Conservation (phyloP, 1,139 yeast genomes). For the Candida neerlandica region DNA sequence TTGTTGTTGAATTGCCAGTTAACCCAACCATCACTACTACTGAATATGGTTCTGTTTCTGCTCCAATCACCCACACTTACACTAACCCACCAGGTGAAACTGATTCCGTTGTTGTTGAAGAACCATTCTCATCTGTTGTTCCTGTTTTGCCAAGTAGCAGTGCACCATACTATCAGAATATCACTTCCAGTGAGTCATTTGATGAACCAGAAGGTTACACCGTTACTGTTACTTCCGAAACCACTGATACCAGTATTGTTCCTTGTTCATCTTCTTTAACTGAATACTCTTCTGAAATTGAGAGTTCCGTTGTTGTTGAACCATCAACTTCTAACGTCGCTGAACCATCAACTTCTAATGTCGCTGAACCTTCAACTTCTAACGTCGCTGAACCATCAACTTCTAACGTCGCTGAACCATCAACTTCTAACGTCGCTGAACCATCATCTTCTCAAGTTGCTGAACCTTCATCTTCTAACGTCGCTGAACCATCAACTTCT, state of each 20-base stretch:
- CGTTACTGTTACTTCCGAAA: background rate
- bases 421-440: background rate
- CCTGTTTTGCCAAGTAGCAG: background rate
- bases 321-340: background rate
- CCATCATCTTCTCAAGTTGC: background rate
- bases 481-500: too few relatives aligned
- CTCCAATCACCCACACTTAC: slow-evolving; percentile 12
- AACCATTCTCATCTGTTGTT: slow-evolving; percentile 4
- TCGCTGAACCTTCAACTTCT: too few relatives aligned
- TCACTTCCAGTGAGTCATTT: background rate
- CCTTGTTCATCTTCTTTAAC: background rate
- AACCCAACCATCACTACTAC: slow-evolving; percentile 12
- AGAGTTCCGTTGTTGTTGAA: background rate
- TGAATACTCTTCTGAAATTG: background rate
- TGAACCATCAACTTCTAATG: background rate
- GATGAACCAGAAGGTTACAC: slow-evolving; percentile 6
- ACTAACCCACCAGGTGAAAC: slow-evolving; percentile 17
- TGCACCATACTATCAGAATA: background rate
- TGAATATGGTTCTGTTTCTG: slow-evolving; percentile 17
- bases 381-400: too few relatives aligned
- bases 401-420: background rate
- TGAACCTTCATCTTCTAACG: background rate
- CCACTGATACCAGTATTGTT: background rate
- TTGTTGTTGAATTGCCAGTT: background rate
- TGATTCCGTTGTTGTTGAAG: background rate